Evolutionary conservation across 257 asterid genomes (phyloP).

Genomic region (Scutellaria baicalensis): DNA sequence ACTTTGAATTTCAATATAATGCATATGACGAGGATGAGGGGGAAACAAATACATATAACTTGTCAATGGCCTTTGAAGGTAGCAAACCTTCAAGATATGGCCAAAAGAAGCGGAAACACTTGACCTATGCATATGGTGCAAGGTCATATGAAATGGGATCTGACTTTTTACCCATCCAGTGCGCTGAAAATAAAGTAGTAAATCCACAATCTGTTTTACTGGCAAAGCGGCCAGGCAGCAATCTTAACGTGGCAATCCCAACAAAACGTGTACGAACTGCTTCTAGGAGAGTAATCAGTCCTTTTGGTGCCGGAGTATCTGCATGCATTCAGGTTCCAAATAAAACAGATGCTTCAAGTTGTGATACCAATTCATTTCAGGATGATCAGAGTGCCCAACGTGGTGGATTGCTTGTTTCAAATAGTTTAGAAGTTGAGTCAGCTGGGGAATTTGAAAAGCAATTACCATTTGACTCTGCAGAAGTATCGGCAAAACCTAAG

Average conservation of each 20-base stretch:
- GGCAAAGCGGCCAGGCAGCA: conserved; percentile 65
- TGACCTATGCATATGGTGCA: conserved; percentile 43
- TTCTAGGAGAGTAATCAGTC: conserved; percentile 74
- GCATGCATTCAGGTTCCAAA: conserved; percentile 60
- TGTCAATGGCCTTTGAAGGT: conserved; percentile 45
- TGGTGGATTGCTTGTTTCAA: conserved; percentile 57
- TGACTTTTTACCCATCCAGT: conserved; percentile 47
- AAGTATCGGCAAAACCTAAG: conserved; percentile 65
- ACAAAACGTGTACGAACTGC: conserved; percentile 91
- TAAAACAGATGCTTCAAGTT: conserved; percentile 90
- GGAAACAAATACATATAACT: conserved; percentile 60
- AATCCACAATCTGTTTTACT: conserved; percentile 43
- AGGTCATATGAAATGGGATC: conserved; percentile 48
- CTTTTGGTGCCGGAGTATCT: conserved; percentile 70
- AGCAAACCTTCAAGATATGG: conserved; percentile 50
- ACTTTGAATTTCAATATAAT: conserved; percentile 51
- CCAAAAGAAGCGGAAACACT: conserved; percentile 59
- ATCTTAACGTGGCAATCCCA: conserved; percentile 76
- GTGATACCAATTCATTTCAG: conserved; percentile 89
- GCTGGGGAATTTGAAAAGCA: conserved; percentile 64
- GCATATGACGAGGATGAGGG: conserved; percentile 71
- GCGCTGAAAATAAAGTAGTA: conserved; percentile 47
- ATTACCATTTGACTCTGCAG: conserved; percentile 51
- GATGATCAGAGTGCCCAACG: conserved; percentile 79
- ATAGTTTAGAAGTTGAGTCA: conserved; percentile 73